Base-by-base conservation (phyloP, 768 basidiomycete species). In the Artomyces pyxidatus region DNA sequence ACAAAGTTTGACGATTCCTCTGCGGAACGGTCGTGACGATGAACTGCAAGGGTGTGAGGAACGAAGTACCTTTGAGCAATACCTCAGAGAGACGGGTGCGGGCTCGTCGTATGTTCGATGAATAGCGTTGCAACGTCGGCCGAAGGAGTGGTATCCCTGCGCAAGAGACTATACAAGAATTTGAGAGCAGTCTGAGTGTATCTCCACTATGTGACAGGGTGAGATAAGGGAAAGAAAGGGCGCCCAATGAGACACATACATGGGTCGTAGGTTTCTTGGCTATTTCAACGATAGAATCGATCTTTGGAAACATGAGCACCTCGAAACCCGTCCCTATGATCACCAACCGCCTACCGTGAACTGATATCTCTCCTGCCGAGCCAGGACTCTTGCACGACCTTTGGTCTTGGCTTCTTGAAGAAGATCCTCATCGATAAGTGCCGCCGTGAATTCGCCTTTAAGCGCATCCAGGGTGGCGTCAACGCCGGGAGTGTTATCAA, bases 111-210 rank as follows among this genome's bases (percentile, higher is more conserved):
- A 55, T 85, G 78, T 47, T 72, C 70, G 56, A 85, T 68, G 62
- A 90, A 78, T 61, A 88, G 82, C 52, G 64, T 71, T 1, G 78
- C 77, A 4, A 83, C 63, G 3, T 73, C 73, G 12, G 81, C 68
- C 2, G 76, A 62, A 16, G 77, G 71, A 9, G 73, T 65, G 25
- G 65, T 62, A 58, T 91, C 85, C 60, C 86, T 71, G 57, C 83
- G 75, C 47, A 88, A 68, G 26, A 88, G 69, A 32, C 75, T 71
- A 26, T 67, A 69, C 39, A 89, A 61, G 59, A 86, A 83, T 28
- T 74, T 75, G 26, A 72, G 63, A 7, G 87, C 83, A 57, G 80
- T 81, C 70, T 88, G 82, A 0, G 81, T 71, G 63, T 90, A 90
- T 67, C 87, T 74, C 88, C 88, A 90, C 88, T 90, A 55, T n/a